Base-by-base conservation (phyloP, 345 rosid species). In the Trapa bicornis region DNA sequence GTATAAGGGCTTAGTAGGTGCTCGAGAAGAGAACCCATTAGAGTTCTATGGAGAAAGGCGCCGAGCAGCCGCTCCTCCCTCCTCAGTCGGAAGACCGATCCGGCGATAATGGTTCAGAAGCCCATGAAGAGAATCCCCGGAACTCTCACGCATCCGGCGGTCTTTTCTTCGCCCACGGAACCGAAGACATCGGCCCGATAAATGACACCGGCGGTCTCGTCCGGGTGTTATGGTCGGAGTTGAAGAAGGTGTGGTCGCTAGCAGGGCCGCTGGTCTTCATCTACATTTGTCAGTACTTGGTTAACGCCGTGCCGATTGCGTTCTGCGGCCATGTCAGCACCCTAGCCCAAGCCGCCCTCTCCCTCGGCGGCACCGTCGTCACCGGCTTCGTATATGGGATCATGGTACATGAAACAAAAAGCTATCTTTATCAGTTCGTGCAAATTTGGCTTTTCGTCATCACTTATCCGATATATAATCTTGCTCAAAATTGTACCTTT, bases 221-320 rank as follows among this genome's bases (percentile, higher is more conserved):
- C 57, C 75, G 76, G 9, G 87, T 85, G 75, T 90, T 82, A 73
- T 53, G 41, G 42, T 57, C 42, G 5, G 97, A 93, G 65, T 68
- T 79, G 37, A 84, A 79, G 74, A 93, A 86, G 71, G 80, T 93
- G 2, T 90, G 98, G 98, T 85, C 67, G 80, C 78, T 93, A 0
- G 98, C 98, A 1, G 95, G 89, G 17, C 97, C 98, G 0, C 97
- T 97, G 77, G 84, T 93, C 75, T 90, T 90, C 86, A 93, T 96
- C 58, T 74, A 87, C 58, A 0, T 88, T 16, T 81, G 78, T 67
- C 89, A 87, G 66, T 93, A 88, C 79, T 85, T 96, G 29, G 92
- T 93, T 16, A 97, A 97, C 5, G 95, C 96, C 57, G 16, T 84
- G 70, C 86, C 94, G 71, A 92, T 84, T 63, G 83, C 84, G 70